These are phyloP conservation scores for Hypoxylon trugodes DNA, from an alignment of 495 filamentous ascomycete species.

Conservation along the genomic window DNA sequence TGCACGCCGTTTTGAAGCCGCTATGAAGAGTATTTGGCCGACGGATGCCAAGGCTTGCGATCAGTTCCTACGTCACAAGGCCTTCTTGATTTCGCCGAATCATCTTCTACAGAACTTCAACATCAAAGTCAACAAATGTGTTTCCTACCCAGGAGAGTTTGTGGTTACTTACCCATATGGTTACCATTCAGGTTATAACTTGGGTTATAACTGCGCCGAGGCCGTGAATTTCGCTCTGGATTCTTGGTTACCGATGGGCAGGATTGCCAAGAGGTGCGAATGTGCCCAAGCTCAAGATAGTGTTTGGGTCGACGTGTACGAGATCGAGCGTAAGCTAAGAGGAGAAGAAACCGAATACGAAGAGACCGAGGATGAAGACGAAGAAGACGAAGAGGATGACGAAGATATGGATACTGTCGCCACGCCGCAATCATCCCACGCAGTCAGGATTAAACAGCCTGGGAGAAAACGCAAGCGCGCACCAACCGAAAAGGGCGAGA, in stretches of 20 bases:
- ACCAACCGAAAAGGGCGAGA: conserved; percentile 48
- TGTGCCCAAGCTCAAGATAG: conserved; percentile 88
- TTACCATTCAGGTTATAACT: conserved; percentile 97
- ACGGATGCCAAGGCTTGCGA: conserved; percentile 96
- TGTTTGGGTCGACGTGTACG: conserved; percentile 96
- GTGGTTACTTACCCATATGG: conserved; percentile 98
- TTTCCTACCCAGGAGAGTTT: conserved; percentile 98
- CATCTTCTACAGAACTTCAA: conserved; percentile 85
- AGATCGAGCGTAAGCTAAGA: conserved; percentile 91
- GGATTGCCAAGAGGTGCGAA: conserved; percentile 95
- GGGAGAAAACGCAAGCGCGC: conserved; percentile 63
- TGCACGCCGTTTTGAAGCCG: conserved; percentile 90
- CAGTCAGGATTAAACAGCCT: conserved; percentile 60
- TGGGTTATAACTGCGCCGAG: conserved; percentile 98
- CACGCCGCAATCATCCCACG: conserved; percentile 70
- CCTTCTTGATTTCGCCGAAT: conserved; percentile 93
- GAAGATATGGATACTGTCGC: conserved; percentile 58
- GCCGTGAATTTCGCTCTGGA: conserved; percentile 98
- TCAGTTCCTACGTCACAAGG: conserved; percentile 97
- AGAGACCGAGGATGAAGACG: conserved; percentile 80
- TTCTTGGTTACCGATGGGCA: conserved; percentile 92
- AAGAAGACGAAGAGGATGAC: conserved; percentile 73
- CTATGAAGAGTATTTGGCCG: conserved; percentile 96
- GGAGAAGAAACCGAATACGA: conserved; percentile 93
- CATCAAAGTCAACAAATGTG: conserved; percentile 92